phyloP scores from a whole-genome alignment of 2,329 filamentous ascomycete genomes.

The Aaosphaeria pasadenensis region DNA sequence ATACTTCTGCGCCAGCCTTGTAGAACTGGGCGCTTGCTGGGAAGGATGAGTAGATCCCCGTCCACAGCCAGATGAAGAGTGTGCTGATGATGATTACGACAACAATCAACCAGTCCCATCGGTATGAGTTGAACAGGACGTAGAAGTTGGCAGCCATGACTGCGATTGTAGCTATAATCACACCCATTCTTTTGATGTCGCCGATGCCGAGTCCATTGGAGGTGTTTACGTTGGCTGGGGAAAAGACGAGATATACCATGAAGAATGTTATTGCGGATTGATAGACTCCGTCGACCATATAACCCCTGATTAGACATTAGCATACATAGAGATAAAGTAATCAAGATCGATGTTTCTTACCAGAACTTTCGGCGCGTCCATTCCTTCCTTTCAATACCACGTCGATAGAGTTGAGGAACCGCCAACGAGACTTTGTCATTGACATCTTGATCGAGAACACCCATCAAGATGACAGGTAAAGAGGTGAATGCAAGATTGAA shows the following conservation, averaged over 20 bases:
- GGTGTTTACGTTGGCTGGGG: constrained; percentile 65
- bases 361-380: constrained; percentile 98
- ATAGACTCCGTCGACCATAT: constrained; percentile 93
- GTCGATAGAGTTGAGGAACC: constrained; percentile 90
- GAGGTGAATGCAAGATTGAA: constrained; percentile 98
- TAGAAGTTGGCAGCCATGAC: constrained; percentile 91
- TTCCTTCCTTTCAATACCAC: constrained; percentile 92
- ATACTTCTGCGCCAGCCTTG: constrained; percentile 73
- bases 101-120: constrained; percentile 96
- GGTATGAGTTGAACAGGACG: constrained; percentile 92
- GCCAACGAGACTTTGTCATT: constrained; percentile 90
- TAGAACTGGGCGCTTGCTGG: constrained; percentile 65
- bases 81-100: constrained; percentile 79
- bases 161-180: constrained; percentile 79
- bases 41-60: constrained; percentile 75
- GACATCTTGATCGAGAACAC: constrained; percentile 95
- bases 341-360: constrained; percentile 51
- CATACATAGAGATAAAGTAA: constrained; percentile 10
- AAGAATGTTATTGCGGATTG: constrained; percentile 93
- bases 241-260: constrained; percentile 81
- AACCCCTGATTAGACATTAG: constrained; percentile 49
- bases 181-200: constrained; percentile 80
- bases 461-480: constrained; percentile 89
- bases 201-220: constrained; percentile 71
- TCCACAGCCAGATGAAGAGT: constrained; percentile 92